Evolutionary conservation across 371 early-diverging fungal genomes (phyloP).

Genomic region (Chytridiales sp.): DNA sequence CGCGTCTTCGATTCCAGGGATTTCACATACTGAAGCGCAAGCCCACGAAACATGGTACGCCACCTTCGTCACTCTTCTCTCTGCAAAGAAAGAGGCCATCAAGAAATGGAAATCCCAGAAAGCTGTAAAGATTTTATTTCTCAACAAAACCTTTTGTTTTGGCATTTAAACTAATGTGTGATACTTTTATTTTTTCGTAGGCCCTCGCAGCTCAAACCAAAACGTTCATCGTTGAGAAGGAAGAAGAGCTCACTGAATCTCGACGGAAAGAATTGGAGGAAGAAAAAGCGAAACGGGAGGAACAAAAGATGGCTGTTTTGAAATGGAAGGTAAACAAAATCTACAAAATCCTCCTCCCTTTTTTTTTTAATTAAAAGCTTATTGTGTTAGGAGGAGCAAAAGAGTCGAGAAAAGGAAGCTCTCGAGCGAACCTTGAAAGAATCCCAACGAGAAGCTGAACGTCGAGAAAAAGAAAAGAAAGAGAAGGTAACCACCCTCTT

Average conservation of each 20-base stretch:
- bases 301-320: not conserved
- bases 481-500: slow-evolving; percentile 6
- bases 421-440: slow-evolving; percentile 4
- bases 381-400: slow-evolving; percentile 15
- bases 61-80: slow-evolving; percentile 15
- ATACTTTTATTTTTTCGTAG: not conserved
- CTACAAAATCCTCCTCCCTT: not conserved
- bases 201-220: not conserved
- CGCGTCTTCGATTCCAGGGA: slow-evolving; percentile 25
- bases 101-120: slow-evolving; percentile 24
- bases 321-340: slow-evolving; percentile 10
- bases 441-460: not conserved
- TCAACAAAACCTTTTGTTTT: not conserved
- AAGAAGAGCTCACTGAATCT: not conserved
- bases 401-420: slow-evolving; percentile 12
- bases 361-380: not conserved
- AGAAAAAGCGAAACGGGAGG: slow-evolving; percentile 8
- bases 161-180: not conserved
- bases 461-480: slow-evolving; percentile 4
- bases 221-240: not conserved
- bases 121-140: slow-evolving; percentile 2
- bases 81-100: slow-evolving; percentile 29
- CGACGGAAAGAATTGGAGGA: not conserved
- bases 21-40: slow-evolving; percentile 13
- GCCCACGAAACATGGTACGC: slow-evolving; percentile 30